phyloP scores from a whole-genome alignment of 495 filamentous ascomycete genomes.

The Neohortaea acidophila region DNA sequence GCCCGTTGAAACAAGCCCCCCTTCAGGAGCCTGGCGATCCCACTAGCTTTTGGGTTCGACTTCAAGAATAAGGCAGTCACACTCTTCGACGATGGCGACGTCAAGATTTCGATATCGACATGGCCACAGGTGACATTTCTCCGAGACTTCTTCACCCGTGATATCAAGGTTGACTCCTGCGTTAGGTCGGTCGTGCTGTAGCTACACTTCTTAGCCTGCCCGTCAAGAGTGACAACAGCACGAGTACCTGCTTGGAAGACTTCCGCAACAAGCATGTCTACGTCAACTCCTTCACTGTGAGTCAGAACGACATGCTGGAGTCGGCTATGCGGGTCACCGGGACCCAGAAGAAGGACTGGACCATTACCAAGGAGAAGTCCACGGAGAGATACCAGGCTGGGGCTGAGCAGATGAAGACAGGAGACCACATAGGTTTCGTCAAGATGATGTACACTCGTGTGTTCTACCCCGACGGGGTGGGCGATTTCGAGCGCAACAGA shows the following conservation, averaged over 20 bases:
- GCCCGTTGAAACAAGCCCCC: too few species aligned
- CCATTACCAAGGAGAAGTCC: conserved; percentile 30
- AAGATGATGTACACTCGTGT: conserved; percentile 38
- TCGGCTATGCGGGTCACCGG: conserved; percentile 34
- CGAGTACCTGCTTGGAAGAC: conserved; percentile 11
- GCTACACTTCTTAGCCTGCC: conserved; percentile 17
- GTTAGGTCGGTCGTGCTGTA: conserved; percentile 33
- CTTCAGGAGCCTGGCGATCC: conserved; percentile 32
- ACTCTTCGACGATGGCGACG: conserved; percentile 36
- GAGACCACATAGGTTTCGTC: conserved; percentile 34
- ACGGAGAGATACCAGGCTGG: conserved; percentile 33
- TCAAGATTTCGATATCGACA: conserved; percentile 28
- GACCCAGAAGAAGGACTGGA: conserved; percentile 11
- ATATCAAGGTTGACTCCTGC: too few species aligned
- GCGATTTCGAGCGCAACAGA: conserved; percentile 28
- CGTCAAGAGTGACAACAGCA: conserved; percentile 1
- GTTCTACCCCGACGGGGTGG: conserved; percentile 37
- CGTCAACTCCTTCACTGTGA: conserved; percentile 31
- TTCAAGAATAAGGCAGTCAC: conserved; percentile 26
- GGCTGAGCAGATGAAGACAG: conserved; percentile 29
- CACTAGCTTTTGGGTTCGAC: conserved; percentile 38
- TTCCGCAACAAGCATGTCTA: conserved; percentile 29
- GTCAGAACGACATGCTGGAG: conserved; percentile 35
- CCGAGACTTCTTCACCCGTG: too few species aligned
- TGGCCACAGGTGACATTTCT: too few species aligned